Evolutionary conservation across 1,284 basidiomycete species (phyloP).

Genomic region (Cutaneotrichosporon dermatis): DNA sequence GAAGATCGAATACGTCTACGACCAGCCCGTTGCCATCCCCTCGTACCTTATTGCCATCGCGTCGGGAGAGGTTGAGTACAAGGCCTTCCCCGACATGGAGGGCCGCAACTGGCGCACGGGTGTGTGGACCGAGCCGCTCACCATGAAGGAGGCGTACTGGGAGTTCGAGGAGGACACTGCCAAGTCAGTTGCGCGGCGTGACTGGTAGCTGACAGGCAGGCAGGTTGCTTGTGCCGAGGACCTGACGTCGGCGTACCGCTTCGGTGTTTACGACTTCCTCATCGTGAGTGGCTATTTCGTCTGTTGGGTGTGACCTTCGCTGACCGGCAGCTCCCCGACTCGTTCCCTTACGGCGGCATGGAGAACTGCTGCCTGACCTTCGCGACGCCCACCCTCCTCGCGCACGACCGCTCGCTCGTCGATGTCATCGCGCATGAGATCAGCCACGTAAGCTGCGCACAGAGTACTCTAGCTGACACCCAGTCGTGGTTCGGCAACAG

Average conservation of each 20-base stretch:
- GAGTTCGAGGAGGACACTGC: slow-evolving; percentile 83
- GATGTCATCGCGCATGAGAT: slow-evolving; percentile 71
- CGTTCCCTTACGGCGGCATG: slow-evolving; percentile 83
- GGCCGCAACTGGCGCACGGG: slow-evolving; percentile 73
- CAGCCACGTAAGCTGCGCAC: slow-evolving; percentile 44
- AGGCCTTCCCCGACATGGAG: slow-evolving; percentile 58
- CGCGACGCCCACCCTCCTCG: slow-evolving; percentile 76
- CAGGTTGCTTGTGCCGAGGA: slow-evolving; percentile 66
- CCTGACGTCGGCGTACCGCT: slow-evolving; percentile 70
- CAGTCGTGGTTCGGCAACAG: slow-evolving; percentile 86
- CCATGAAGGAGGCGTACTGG: slow-evolving; percentile 74
- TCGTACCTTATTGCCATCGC: slow-evolving; percentile 85
- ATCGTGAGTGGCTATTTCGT: slow-evolving; percentile 54
- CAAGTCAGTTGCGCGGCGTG: too few relatives aligned
- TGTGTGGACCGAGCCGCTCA: slow-evolving; percentile 82
- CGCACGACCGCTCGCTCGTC: slow-evolving; percentile 76
- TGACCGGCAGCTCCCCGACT: slow-evolving; percentile 62
- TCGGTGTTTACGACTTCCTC: slow-evolving; percentile 85
- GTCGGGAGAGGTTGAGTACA: slow-evolving; percentile 73
- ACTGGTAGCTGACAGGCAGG: slow-evolving; percentile 6
- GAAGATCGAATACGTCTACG: slow-evolving; percentile 48
- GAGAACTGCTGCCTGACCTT: slow-evolving; percentile 70
- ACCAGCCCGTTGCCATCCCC: slow-evolving; percentile 74
- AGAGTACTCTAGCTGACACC: slow-evolving; percentile 25
- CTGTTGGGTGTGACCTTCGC: too few relatives aligned